Conservation (phyloP, 2,329 filamentous ascomycete genomes). For the Paraphoma chrysanthemicola region DNA sequence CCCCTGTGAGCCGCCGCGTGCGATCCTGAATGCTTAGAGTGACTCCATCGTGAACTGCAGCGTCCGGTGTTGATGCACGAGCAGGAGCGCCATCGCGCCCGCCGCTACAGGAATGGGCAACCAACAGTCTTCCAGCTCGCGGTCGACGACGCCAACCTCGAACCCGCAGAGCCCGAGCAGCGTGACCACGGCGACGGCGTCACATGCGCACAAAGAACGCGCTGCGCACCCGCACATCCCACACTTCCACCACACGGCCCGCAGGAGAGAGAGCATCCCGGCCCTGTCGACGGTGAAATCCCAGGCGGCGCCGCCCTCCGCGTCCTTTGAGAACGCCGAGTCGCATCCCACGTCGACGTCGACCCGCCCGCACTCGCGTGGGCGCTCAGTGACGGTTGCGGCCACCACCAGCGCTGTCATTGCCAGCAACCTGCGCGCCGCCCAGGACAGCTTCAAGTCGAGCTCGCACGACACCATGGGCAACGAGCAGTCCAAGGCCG, state of each 20-base stretch:
- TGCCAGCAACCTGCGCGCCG: conserved; percentile 38
- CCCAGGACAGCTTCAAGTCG: conserved; percentile 34
- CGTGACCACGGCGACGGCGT: conserved; percentile 8
- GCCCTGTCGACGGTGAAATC: conserved; percentile 46
- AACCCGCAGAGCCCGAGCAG: conserved; percentile 33
- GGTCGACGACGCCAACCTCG: conserved; percentile 28
- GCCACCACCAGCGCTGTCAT: conserved; percentile 31
- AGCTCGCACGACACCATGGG: conserved; percentile 41
- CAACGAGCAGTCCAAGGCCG: conserved; percentile 47
- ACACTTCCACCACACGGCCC: conserved; percentile 34
- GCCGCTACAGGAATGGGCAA: conserved; percentile 39
- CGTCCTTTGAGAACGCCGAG: conserved; percentile 46
- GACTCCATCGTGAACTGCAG: conserved; percentile 5
- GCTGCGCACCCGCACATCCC: conserved; percentile 48
- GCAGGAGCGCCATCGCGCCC: conserved; percentile 2
- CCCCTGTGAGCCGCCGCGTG: conserved; percentile 32
- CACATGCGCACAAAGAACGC: conserved; percentile 34
- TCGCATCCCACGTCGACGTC: conserved; percentile 34
- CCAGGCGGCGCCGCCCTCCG: conserved; percentile 47
- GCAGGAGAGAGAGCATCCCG: conserved; percentile 50
- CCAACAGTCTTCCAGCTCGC: conserved; percentile 32
- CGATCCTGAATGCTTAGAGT: conserved; percentile 11
- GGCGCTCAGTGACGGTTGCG: conserved; percentile 36
- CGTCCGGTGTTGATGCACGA: not conserved
- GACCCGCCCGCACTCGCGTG: conserved; percentile 33